Evolutionary conservation across 2,329 filamentous ascomycete species (phyloP).

Genomic region (Penicillium digitatum): DNA sequence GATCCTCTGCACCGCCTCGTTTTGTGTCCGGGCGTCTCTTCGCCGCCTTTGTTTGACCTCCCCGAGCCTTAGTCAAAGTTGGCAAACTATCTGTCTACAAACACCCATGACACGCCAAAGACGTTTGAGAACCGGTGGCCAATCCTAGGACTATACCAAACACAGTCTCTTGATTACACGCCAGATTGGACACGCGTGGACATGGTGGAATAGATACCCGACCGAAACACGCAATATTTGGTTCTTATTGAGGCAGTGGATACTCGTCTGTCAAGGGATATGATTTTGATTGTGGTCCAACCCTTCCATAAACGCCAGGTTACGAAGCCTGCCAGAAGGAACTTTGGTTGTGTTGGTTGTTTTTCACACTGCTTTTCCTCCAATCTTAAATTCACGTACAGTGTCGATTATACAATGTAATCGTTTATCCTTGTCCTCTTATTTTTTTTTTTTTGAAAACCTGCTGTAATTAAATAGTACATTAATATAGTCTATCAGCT

Average conservation of each 20-base stretch:
- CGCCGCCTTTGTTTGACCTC: background rate
- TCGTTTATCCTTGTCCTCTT: too few relatives aligned
- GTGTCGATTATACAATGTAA: too few relatives aligned
- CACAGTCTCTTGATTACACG: background rate
- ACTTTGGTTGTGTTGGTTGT: too few relatives aligned
- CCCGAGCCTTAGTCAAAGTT: background rate
- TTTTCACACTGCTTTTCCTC: too few relatives aligned
- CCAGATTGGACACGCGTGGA: background rate
- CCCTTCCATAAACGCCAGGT: background rate
- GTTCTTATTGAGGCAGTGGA: background rate
- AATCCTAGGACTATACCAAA: background rate
- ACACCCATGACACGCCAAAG: background rate
- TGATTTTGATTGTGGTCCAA: background rate
- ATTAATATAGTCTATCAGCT: too few relatives aligned
- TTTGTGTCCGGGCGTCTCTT: too few relatives aligned
- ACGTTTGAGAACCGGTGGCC: background rate
- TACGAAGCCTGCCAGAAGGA: too few relatives aligned
- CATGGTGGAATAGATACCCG: background rate
- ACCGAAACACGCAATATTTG: background rate
- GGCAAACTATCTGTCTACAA: background rate
- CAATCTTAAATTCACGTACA: too few relatives aligned
- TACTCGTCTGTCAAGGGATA: background rate
- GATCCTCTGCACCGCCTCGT: background rate
- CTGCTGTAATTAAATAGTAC: too few relatives aligned
- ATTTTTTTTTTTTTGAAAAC: too few relatives aligned